Percentiles rank a stretch among this genome's conserved stretches.
phyloP scores from a whole-genome alignment of 2,329 filamentous ascomycete species.

The Mycocentrospora acerina region DNA sequence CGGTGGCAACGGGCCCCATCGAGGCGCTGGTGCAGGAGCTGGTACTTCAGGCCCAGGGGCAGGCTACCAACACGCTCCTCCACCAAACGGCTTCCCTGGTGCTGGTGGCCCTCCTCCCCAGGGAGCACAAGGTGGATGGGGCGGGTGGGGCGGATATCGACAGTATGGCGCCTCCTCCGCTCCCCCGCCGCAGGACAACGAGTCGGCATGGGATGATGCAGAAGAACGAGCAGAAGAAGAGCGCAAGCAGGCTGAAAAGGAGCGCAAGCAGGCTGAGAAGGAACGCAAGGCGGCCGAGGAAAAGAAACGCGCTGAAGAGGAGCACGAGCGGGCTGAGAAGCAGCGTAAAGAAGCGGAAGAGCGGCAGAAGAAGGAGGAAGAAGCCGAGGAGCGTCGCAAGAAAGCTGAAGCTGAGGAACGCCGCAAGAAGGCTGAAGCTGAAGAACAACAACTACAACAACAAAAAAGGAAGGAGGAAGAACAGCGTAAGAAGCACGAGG shows the following conservation, averaged over 20 bases:
- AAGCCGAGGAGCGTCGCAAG: slow-evolving; percentile 56
- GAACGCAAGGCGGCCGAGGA: slow-evolving; percentile 44
- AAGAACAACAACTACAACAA: slow-evolving; percentile 33
- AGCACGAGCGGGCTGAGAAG: slow-evolving; percentile 39
- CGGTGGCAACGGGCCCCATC: slow-evolving; percentile 29
- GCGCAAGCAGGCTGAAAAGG: slow-evolving; percentile 64
- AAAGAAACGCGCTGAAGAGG: slow-evolving; percentile 32
- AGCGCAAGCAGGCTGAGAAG: slow-evolving; percentile 52
- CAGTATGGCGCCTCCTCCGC: slow-evolving; percentile 30
- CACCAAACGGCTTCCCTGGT: slow-evolving; percentile 37
- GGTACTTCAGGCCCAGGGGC: slow-evolving; percentile 25
- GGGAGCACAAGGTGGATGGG: slow-evolving; percentile 24
- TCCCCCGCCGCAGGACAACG: slow-evolving; percentile 33
- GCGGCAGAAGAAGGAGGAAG: slow-evolving; percentile 43
- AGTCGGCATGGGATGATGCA: slow-evolving; percentile 37
- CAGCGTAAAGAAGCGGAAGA: slow-evolving; percentile 32
- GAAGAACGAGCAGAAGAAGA: slow-evolving; percentile 46
- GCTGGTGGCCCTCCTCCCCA: slow-evolving; percentile 34
- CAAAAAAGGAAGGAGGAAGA: slow-evolving; percentile 41
- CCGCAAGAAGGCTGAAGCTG: slow-evolving; percentile 10
- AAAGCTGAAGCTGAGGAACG: slow-evolving; percentile 50
- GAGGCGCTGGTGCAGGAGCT: slow-evolving; percentile 34
- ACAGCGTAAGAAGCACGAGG: slow-evolving; percentile 42
- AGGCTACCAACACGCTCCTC: slow-evolving; percentile 33
- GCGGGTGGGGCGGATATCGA: slow-evolving; percentile 26